Evolutionary conservation across 305 asterid species (phyloP).

Genomic region (Ilex paraguariensis): DNA sequence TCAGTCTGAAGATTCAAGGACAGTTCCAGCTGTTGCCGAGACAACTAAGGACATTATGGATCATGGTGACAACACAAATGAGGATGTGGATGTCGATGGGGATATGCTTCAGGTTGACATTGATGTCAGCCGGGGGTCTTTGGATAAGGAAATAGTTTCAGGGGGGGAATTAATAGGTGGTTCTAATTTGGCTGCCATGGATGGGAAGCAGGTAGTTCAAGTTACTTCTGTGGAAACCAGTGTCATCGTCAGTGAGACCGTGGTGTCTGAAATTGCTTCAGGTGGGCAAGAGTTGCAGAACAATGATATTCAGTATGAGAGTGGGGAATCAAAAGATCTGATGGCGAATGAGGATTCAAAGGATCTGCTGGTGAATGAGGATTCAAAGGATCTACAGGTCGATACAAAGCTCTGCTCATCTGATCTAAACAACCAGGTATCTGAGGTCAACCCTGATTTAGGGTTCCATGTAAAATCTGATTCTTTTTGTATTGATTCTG

Average conservation of each 20-base stretch:
- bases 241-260: conserved; percentile 26
- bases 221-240: conserved; percentile 24
- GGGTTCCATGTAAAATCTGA: conserved; percentile 75
- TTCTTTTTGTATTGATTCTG: conserved; percentile 70
- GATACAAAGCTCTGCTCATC: conserved; percentile 35
- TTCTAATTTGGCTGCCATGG: conserved; percentile 23
- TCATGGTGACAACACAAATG: conserved; percentile 15
- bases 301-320: conserved; percentile 25
- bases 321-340: conserved; percentile 16
- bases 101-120: conserved; percentile 21
- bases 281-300: conserved; percentile 22
- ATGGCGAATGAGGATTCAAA: conserved; percentile 37
- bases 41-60: conserved; percentile 16
- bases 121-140: conserved; percentile 18
- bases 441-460: conserved; percentile 63
- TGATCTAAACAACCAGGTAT: conserved; percentile 59
- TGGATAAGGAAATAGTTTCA: conserved; percentile 19
- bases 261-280: conserved; percentile 25
- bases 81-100: conserved; percentile 18
- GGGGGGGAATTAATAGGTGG: conserved; percentile 29
- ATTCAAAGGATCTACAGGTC: conserved; percentile 21
- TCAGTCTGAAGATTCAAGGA: conserved; percentile 19
- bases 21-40: conserved; percentile 26
- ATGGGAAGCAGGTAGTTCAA: conserved; percentile 24
- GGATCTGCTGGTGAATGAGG: conserved; percentile 30